These are phyloP conservation scores for Aspergillus japonicus DNA, from an alignment of 2,329 filamentous ascomycete species.

Conservation along the genomic window DNA sequence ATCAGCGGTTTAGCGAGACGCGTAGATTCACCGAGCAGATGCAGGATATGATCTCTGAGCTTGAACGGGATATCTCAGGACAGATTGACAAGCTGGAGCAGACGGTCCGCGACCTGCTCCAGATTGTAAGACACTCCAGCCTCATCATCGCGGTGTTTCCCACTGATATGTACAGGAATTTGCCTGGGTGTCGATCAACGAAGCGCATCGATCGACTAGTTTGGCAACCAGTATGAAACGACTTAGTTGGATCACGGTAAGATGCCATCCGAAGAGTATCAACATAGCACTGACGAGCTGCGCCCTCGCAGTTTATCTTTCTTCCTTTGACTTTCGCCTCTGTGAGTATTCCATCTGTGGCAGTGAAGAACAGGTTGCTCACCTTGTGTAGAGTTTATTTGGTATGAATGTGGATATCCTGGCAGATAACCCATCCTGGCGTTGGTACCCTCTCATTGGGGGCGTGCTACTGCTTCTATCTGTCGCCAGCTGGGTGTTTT, in stretches of 20 bases:
- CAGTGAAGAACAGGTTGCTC: background rate
- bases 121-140: conserved; percentile 9
- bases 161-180: conserved; percentile 11
- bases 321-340: conserved; percentile 16
- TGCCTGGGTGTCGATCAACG: conserved; percentile 19
- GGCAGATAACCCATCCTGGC: conserved; percentile 11
- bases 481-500: conserved; percentile 8
- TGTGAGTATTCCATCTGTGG: background rate
- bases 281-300: background rate
- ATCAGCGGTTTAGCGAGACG: conserved; percentile 17
- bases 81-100: conserved; percentile 20
- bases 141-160: background rate
- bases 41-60: conserved; percentile 7
- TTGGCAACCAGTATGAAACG: conserved; percentile 18
- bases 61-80: conserved; percentile 11
- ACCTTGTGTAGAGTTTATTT: conserved; percentile 11
- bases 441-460: conserved; percentile 14
- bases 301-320: conserved; percentile 13
- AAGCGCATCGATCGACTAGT: conserved; percentile 19
- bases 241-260: conserved; percentile 19
- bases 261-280: background rate
- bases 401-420: conserved; percentile 19
- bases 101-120: conserved; percentile 15
- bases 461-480: conserved; percentile 9
- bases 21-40: conserved; percentile 15